Base-by-base conservation (phyloP, 2,329 filamentous ascomycete species). In the Sclerotinia trifoliorum region DNA sequence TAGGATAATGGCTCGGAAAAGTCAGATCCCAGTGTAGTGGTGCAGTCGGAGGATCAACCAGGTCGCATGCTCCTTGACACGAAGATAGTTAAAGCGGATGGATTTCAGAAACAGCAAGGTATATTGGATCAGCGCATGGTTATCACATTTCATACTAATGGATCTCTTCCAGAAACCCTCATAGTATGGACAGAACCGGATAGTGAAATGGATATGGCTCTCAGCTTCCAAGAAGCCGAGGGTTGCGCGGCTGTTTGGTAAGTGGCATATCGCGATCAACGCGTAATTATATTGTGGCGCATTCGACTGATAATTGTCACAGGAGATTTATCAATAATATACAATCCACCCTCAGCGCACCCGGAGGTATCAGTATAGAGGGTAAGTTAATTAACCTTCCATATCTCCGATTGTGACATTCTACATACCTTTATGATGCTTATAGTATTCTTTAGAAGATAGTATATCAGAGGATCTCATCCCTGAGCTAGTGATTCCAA, bases 101-200 rank as follows among this genome's bases (percentile, higher is more conserved):
- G 92, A 69, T 98, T 98, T 78, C 94, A 98, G 81, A 97, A 97
- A 81, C 95, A 99, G 80, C 94, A 98, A 90, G 93, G 93, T 90
- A 86, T 75, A 82, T 78, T 60, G 46, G 51, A 57, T 56, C 61
- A 51, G 26, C 49, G 73, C 74, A 70, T 78, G 26, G n/a, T 35
- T 44, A 68, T 58, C 68, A 70, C 72, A 70, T 71, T 69, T 35
- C 42, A 74, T 73, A 73, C 75, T 75, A 65, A 78, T 70, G 24
- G n/a, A 51, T 65, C n/a, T 19, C 67, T 24, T 55, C 49, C 66
- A 96, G 94, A 98, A 79, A 99, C 95, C 4, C 86, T 99, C 70
- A 98, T 99, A 71, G 94, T 99, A 70, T 99, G 95, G 95, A 97
- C 94, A 51, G 95, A 98, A 78, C 87, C 88, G 5, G 80, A 78